Percentiles rank a stretch among this genome's conserved stretches.
These are phyloP conservation scores for Hibiscus tridactylites DNA, from an alignment of 345 rosid species.

Conservation along the genomic window DNA sequence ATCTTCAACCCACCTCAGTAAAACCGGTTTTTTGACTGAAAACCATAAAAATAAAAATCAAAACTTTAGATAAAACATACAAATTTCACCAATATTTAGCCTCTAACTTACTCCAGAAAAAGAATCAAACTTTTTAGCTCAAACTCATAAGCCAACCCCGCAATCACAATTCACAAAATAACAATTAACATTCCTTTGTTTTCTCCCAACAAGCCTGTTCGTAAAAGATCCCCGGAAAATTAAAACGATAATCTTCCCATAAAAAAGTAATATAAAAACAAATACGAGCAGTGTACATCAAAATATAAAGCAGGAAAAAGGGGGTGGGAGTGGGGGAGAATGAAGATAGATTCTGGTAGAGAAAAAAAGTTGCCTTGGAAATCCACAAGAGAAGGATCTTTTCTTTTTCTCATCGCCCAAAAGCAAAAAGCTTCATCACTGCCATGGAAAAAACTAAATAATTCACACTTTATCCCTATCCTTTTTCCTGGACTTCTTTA, in stretches of 20 bases:
- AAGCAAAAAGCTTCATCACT: slow-evolving; percentile 1
- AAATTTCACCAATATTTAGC: slow-evolving; percentile 1
- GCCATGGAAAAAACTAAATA: neutral
- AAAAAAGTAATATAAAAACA: neutral
- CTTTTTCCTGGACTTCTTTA: neutral
- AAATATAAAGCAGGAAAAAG: too few species aligned
- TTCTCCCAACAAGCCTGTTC: neutral
- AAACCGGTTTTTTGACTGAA: slow-evolving; percentile 13
- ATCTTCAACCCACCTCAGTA: slow-evolving; percentile 17
- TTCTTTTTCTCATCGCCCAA: neutral
- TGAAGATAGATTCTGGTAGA: slow-evolving; percentile 18
- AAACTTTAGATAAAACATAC: neutral
- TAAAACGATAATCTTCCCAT: neutral
- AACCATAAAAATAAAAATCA: neutral
- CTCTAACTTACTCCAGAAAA: slow-evolving; percentile 1
- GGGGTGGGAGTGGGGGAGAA: too few species aligned
- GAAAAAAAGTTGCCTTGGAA: slow-evolving; percentile 18
- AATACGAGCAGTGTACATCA: slow-evolving; percentile 6
- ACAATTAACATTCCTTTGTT: neutral
- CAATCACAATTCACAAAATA: neutral
- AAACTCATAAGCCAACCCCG: slow-evolving; percentile 15
- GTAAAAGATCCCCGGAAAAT: neutral
- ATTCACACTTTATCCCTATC: neutral
- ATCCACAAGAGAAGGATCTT: slow-evolving; percentile 16
- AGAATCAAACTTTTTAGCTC: slow-evolving; percentile 13